Evolutionary conservation across 371 early-diverging fungal species (phyloP), one percentile per base, ranked within the genome.

Genomic region (Nematocida sp.): DNA sequence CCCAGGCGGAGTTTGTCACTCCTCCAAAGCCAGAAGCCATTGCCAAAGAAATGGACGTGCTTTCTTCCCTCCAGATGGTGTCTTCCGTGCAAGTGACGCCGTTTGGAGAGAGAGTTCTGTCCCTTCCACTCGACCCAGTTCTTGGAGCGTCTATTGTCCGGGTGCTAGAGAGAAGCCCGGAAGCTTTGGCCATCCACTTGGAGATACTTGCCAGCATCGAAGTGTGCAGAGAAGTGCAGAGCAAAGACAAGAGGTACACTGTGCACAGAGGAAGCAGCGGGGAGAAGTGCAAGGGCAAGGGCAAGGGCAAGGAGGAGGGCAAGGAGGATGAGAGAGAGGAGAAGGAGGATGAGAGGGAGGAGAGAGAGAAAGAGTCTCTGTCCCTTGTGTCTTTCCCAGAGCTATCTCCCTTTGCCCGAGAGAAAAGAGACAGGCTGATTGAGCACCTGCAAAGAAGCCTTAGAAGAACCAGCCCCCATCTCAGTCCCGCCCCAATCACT

Each of bases 71-170:
- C 13, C 2, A 11, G 2, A 40, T 64, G 17, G 31, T 70, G 29
- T 13, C 8, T 1, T 40, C n/a, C 25, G 21, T 19, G n/a, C 31
- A 41, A 50, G 17, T 70, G 2, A 70, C 74, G 2, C 5, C 31
- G 0, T 49, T 58, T 50, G 74, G 74, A 2, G n/a, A 21, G 7
- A 15, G 23, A 58, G 29, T 21, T 1, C 74, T 70, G 8, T 52
- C 57, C 15, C 8, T 62, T 1, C 50, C 62, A 0, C n/a, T 62
- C n/a, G 11, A 17, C 21, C 74, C 74, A 37, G 13, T 70, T 8
- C 38, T 70, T 19, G 51, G 62, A 3, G 37, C 62, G 15, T 31
- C 53, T 21, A 17, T 67, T 15, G 15, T 67, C 17, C 17, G 45
- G 23, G 48, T 34, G 11, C 8, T 19, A 7, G 17, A 34, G 2